Evolutionary conservation across 208 protist species (phyloP), one percentile per base, ranked within the genome.

Genomic region (Novymonas esmeraldas): DNA sequence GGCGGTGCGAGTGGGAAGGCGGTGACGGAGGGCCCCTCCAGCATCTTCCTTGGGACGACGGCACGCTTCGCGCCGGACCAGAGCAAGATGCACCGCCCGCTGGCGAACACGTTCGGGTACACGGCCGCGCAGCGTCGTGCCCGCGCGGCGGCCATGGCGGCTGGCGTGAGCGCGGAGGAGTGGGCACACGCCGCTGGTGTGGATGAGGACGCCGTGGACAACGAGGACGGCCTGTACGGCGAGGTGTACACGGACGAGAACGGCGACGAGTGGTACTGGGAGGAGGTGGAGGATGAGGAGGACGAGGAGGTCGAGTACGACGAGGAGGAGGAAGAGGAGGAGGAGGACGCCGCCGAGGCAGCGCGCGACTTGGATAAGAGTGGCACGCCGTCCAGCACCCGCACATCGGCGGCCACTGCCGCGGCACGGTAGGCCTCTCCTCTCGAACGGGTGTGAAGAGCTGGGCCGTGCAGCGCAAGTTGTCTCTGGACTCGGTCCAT

Each of bases 71-170:
- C 52, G 3, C 64, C 71, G n/a, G 78, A 83, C 54, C 73, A 62
- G 22, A 38, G 22, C 28, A 82, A 76, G 62, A 75, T 83, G 56
- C 66, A 83, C 24, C 44, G 72, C 0, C 78, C 78, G 9, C 10
- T 72, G 18, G 62, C 71, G 1, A 83, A 83, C 64, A 83, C 78
- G 20, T 83, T 83, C 31, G 78, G 78, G 44, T 59, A 52, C 46
- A 71, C 56, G 4, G 38, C 20, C 2, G 65, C 34, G 28, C 65
- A 64, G 36, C 65, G 54, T 13, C 33, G 56, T n/a, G 54, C 65
- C 13, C 65, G 55, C 7, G 57, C 54, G 24, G 56, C 54, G 24
- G 56, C 45, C 26, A 48, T 64, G 26, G 74, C 68, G 57, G 55
- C 28, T 11, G 52, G 34, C 18, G 42, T 42, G 22, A 51, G 24